phyloP scores from a whole-genome alignment of 2,329 filamentous ascomycete genomes.

The Daldinia eschscholtzii region DNA sequence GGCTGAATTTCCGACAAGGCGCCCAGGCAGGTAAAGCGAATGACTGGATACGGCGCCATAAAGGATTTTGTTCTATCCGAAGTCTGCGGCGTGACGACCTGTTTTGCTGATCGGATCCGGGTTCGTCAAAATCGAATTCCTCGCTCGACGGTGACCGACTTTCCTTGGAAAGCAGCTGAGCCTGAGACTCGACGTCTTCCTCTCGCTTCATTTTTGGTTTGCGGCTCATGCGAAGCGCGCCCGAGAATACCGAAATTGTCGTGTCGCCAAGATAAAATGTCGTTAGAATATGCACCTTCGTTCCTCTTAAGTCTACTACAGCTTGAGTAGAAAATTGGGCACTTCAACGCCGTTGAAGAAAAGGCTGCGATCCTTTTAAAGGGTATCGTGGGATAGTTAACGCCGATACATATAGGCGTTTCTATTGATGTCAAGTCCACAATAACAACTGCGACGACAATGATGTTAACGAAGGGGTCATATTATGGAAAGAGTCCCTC shows the following conservation, averaged over 20 bases:
- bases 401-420: slow-evolving; percentile 6
- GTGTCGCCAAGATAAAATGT: slow-evolving; percentile 8
- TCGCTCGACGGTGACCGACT: slow-evolving; percentile 37
- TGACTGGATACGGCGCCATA: slow-evolving; percentile 45
- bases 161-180: slow-evolving; percentile 45
- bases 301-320: slow-evolving; percentile 6
- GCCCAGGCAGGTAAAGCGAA: slow-evolving; percentile 44
- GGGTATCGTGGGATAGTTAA: not conserved
- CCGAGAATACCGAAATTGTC: slow-evolving; percentile 8
- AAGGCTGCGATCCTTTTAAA: not conserved
- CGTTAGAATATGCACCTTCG: slow-evolving; percentile 8
- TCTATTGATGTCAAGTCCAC: slow-evolving; percentile 21
- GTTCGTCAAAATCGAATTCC: slow-evolving; percentile 43
- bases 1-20: slow-evolving; percentile 44
- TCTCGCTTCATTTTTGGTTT: slow-evolving; percentile 41
- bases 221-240: slow-evolving; percentile 14
- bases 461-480: slow-evolving; percentile 24
- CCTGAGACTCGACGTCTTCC: slow-evolving; percentile 46
- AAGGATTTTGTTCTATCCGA: slow-evolving; percentile 24
- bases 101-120: slow-evolving; percentile 33
- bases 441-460: slow-evolving; percentile 14
- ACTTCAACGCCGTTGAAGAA: not conserved
- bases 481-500: slow-evolving; percentile 24
- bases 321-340: slow-evolving; percentile 18
- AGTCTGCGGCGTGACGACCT: slow-evolving; percentile 34